Conservation (phyloP, 371 early-diverging fungal genomes). For the Dichotomocladium elegans region DNA sequence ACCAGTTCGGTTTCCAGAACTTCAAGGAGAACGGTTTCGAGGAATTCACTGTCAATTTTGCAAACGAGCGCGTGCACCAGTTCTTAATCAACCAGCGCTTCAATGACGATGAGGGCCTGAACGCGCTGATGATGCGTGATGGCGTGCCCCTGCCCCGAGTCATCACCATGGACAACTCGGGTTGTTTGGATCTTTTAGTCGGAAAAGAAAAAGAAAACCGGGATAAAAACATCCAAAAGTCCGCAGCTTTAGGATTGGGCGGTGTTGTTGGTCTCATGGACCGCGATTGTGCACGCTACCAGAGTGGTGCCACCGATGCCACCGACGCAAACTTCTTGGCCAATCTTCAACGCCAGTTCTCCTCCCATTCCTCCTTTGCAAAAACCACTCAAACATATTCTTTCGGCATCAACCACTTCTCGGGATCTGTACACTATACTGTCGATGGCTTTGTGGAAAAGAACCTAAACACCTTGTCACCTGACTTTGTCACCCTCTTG, state of each 20-base stretch:
- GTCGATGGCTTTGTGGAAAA: conserved; percentile 66
- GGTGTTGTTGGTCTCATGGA: conserved; percentile 63
- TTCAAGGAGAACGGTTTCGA: conserved; percentile 57
- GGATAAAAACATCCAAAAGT: conserved; percentile 28
- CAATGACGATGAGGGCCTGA: conserved; percentile 43
- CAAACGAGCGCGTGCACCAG: conserved; percentile 82
- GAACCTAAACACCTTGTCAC: conserved; percentile 70
- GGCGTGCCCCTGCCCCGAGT: conserved; percentile 47
- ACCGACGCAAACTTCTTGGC: conserved; percentile 52
- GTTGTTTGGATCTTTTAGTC: conserved; percentile 48
- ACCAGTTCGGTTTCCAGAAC: conserved; percentile 64
- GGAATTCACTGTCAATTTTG: conserved; percentile 77
- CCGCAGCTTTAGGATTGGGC: conserved; percentile 24
- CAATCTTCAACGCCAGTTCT: conserved; percentile 27
- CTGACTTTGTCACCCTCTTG: conserved; percentile 83
- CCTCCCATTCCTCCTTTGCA: conserved; percentile 30
- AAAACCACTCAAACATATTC: conserved; percentile 33
- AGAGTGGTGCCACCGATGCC: conserved; percentile 42
- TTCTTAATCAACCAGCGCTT: conserved; percentile 64
- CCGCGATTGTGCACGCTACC: conserved; percentile 37
- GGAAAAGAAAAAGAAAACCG: conserved; percentile 23
- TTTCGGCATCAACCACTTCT: conserved; percentile 79
- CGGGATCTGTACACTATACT: conserved; percentile 67
- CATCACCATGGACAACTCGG: conserved; percentile 43
- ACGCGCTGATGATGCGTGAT: conserved; percentile 39